phyloP scores from a whole-genome alignment of 2,329 filamentous ascomycete species.

The Trichoderma sp. region DNA sequence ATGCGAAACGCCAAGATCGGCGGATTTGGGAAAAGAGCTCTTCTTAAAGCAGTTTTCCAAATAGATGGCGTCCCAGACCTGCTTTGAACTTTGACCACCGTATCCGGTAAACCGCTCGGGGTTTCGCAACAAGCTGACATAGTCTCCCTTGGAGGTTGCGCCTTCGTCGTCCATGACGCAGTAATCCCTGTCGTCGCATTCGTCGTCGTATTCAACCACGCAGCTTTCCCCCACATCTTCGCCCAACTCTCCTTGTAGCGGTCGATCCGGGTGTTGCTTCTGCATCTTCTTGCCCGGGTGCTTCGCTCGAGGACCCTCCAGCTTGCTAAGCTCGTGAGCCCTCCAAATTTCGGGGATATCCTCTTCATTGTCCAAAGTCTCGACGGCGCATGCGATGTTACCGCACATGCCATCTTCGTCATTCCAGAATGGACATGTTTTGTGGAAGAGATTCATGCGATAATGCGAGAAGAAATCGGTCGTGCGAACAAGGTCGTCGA shows the following conservation, averaged over 20 bases:
- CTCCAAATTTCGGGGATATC: constrained; percentile 92
- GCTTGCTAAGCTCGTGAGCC: constrained; percentile 84
- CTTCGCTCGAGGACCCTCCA: constrained; percentile 85
- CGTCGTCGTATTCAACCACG: constrained; percentile 95
- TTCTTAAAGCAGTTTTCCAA: constrained; percentile 91
- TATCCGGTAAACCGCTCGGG: constrained; percentile 96
- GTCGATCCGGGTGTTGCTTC: constrained; percentile 66
- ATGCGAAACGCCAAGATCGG: constrained; percentile 48
- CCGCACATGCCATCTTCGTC: constrained; percentile 93
- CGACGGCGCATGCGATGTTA: constrained; percentile 94
- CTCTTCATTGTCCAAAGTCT: constrained; percentile 91
- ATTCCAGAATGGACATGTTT: constrained; percentile 92
- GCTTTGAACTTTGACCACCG: constrained; percentile 74
- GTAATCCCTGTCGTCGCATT: constrained; percentile 95
- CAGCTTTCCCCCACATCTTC: constrained; percentile 91
- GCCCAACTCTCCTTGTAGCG: constrained; percentile 78
- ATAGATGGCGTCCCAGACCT: constrained; percentile 97
- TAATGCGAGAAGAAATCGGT: constrained; percentile 99
- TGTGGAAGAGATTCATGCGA: constrained; percentile 90
- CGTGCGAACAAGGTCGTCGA: constrained; percentile 77
- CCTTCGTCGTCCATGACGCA: constrained; percentile 95
- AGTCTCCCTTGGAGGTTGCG: constrained; percentile 83
- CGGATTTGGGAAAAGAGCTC: constrained; percentile 61
- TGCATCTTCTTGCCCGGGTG: constrained; percentile 79
- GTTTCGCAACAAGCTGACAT: constrained; percentile 90